Evolutionary conservation across 352 stramenopile species (phyloP).

Genomic region (Globisporangium perplexum): DNA sequence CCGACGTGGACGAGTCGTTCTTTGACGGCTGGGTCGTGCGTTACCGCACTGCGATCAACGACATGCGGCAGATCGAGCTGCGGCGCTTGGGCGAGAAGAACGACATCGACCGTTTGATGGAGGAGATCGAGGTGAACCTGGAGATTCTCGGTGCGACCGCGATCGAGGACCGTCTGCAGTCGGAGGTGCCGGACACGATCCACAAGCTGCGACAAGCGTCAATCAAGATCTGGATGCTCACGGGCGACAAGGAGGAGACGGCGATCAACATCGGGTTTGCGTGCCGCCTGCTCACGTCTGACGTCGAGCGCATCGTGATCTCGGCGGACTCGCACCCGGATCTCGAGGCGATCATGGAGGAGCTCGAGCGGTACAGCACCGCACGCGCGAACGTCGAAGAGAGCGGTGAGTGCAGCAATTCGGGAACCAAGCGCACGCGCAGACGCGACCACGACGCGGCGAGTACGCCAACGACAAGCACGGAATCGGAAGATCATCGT

Average conservation of each 20-base stretch:
- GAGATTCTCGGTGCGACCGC: conserved; percentile 89
- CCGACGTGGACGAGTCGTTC: conserved; percentile 47
- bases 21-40: conserved; percentile 62
- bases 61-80: conserved; percentile 84
- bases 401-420: conserved; percentile 5
- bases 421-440: neutral
- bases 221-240: conserved; percentile 96
- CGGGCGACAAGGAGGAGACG: conserved; percentile 93
- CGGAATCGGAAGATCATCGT: conserved; percentile 17
- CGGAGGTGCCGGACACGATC: conserved; percentile 90
- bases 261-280: conserved; percentile 96
- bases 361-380: conserved; percentile 47
- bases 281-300: conserved; percentile 84
- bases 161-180: conserved; percentile 93
- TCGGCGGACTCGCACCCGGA: conserved; percentile 72
- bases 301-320: conserved; percentile 90
- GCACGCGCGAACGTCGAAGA: conserved; percentile 6
- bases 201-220: conserved; percentile 87
- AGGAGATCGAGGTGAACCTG: conserved; percentile 84
- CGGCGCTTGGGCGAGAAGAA: conserved; percentile 68
- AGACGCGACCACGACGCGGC: neutral
- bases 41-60: conserved; percentile 76
- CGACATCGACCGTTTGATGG: conserved; percentile 76
- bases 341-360: conserved; percentile 48
- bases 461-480: conserved; percentile 3